Conservation (phyloP, 2,329 filamentous ascomycete species). For the Xylariaceae sp. region DNA sequence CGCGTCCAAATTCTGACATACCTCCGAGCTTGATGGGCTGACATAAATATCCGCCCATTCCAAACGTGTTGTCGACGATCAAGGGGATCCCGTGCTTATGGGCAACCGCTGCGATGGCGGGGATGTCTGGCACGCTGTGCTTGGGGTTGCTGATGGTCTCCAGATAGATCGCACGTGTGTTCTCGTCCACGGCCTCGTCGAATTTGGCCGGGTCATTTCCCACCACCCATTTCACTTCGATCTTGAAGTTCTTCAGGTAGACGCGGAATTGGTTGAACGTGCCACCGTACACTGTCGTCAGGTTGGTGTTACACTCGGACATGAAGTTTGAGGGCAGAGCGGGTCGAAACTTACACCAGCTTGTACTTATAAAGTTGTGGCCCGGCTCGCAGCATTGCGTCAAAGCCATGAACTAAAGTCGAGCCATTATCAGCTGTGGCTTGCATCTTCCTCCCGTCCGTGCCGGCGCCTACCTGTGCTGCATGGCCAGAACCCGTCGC, state of each 20-base stretch:
- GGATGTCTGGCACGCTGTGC: conserved; percentile 55
- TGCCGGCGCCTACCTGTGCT: conserved; percentile 24
- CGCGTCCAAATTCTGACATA: conserved; percentile 10
- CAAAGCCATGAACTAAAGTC: conserved; percentile 32
- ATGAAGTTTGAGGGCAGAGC: background rate
- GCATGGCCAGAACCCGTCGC: conserved; percentile 34
- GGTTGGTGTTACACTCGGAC: conserved; percentile 7
- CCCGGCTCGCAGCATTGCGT: conserved; percentile 33
- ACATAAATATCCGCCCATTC: conserved; percentile 62
- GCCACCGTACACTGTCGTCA: conserved; percentile 30
- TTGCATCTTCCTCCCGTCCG: conserved; percentile 3
- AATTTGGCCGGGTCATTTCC: conserved; percentile 28
- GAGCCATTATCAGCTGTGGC: conserved; percentile 4
- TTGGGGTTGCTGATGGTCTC: conserved; percentile 32
- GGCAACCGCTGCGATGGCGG: conserved; percentile 58
- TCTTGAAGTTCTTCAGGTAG: conserved; percentile 34
- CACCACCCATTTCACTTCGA: conserved; percentile 34
- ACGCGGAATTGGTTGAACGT: conserved; percentile 36
- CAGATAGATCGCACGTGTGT: conserved; percentile 29
- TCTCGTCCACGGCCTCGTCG: conserved; percentile 28
- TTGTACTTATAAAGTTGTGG: conserved; percentile 33
- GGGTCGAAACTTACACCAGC: conserved; percentile 31
- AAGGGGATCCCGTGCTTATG: conserved; percentile 35
- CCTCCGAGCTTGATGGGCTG: conserved; percentile 60
- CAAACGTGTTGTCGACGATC: conserved; percentile 64